Conservation (phyloP, 306 rosid species). For the Castanea crenata region DNA sequence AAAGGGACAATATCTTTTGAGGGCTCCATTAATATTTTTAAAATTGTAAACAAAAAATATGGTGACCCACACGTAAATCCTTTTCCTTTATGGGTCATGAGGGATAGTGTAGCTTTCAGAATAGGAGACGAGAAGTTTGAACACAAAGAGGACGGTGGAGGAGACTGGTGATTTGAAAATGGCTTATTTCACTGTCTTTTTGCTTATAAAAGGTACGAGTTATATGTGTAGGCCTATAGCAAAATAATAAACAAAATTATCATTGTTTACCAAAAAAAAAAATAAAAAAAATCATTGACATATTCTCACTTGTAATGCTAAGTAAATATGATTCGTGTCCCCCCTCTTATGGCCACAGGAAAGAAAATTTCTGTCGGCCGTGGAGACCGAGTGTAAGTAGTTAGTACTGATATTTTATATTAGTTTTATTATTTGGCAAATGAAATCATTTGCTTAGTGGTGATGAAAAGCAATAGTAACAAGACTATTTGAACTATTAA, state of each 20-base stretch:
- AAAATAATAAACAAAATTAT: background rate
- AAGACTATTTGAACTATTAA: background rate
- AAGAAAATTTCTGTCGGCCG: background rate
- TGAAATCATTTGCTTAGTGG: background rate
- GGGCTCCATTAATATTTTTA: background rate
- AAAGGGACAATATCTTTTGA: background rate
- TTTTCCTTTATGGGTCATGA: background rate
- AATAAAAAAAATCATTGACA: too few species aligned
- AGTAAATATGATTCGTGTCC: too few species aligned
- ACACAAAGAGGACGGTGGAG: background rate
- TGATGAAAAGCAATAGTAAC: background rate
- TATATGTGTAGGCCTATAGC: background rate
- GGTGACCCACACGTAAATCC: background rate
- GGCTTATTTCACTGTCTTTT: too few species aligned
- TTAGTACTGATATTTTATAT: background rate
- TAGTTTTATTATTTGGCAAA: background rate
- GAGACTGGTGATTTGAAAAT: background rate
- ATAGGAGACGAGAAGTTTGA: background rate
- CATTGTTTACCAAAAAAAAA: too few species aligned
- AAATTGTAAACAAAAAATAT: background rate
- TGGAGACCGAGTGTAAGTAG: background rate
- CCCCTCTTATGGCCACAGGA: too few species aligned
- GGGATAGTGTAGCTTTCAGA: background rate
- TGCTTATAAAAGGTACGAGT: background rate
- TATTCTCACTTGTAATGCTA: too few species aligned